Conservation (phyloP, 164 flowering plant species). For the grape (Vitis vinifera) region ASM3070453v1 NC_081812.1:14411501-14412000, state of each 20-base stretch:
- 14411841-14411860: slow-evolving; percentile 5
- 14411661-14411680: background rate
- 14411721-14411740: too few relatives aligned
- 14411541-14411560: too few relatives aligned
- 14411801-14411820: slow-evolving; percentile 17
- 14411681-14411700: too few relatives aligned
- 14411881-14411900: background rate
- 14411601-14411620: too few relatives aligned
- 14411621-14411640: too few relatives aligned
- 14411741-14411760: too few relatives aligned
- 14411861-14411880: slow-evolving; percentile 7
- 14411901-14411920: background rate
- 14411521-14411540: too few relatives aligned
- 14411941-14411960: background rate
- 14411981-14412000: slow-evolving; percentile 3
- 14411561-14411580: too few relatives aligned
- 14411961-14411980: background rate
- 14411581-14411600: too few relatives aligned
- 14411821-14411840: slow-evolving; percentile 5
- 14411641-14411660: background rate
- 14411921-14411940: background rate
- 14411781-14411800: background rate
- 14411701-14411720: too few relatives aligned
- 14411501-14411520: too few relatives aligned
- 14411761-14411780: too few relatives aligned